Base-by-base conservation (phyloP, 2,329 filamentous ascomycete species). In the Curvularia eragrostidis region DNA sequence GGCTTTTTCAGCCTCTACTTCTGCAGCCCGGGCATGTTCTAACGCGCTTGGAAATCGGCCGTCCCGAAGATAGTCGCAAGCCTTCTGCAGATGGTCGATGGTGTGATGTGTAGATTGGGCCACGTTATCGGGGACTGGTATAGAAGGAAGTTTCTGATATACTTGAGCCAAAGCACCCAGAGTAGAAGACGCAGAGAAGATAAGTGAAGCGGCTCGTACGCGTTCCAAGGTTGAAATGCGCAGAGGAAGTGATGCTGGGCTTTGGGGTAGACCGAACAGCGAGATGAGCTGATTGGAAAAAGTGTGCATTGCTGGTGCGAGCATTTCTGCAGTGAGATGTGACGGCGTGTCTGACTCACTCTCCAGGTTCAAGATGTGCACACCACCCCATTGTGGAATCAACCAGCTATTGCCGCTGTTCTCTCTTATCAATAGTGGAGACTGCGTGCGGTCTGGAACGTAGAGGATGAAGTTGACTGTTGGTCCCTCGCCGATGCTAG, bases 381-480 rank as follows among this genome's bases (percentile, higher is more conserved):
- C 86, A 8, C 89, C 88, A 36, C 95, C 95, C 95, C 95, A 99
- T 79, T 99, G 95, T 0, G 95, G 95, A 43, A 99, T 90, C 63
- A 97, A 84, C 94, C 94, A 98, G 36, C 92, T 93, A 9, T 88
- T 92, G 7, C 82, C 85, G 32, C 80, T 79, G 62, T 81, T 86
- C 48, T 85, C 85, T 55, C 84, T 83, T 44, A 90, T 82, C 7
- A 85, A 66, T 32, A 90, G 78, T 12, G 87, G 88, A 3, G 83
- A 83, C 59, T 87, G 83, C 6, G 78, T 78, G 57, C 90, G 86
- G 56, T 91, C 87, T 5, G 93, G 92, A 7, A 96, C 87, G 71
- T 95, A 99, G 26, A 98, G 84, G 55, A 98, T 88, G 74, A 99
- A 98, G 78, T 99, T 98, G 71, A 99, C 88, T 0, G 95, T 99